These are phyloP conservation scores for Astrothelium subdiscretum DNA, from an alignment of 495 filamentous ascomycete genomes.

Conservation along the genomic window DNA sequence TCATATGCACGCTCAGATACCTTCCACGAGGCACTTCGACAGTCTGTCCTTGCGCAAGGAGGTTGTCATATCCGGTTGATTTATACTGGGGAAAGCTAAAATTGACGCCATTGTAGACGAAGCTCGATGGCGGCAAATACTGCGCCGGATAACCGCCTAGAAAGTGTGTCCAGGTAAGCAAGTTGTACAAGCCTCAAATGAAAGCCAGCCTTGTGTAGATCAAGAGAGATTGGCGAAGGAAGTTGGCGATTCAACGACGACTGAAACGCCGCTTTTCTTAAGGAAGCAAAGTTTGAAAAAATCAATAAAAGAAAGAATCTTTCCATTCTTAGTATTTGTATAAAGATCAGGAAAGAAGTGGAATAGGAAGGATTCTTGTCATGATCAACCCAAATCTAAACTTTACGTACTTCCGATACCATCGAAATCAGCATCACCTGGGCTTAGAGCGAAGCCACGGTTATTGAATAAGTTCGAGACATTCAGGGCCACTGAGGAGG, in stretches of 20 bases:
- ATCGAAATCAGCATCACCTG: slow-evolving; percentile 16
- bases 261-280: neutral
- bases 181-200: neutral
- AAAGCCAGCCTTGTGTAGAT: neutral
- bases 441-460: slow-evolving; percentile 13
- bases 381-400: neutral
- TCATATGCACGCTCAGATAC: slow-evolving; percentile 39
- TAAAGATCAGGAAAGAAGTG: too few species aligned
- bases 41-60: slow-evolving; percentile 33
- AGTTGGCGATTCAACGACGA: neutral
- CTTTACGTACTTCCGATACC: neutral
- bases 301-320: too few species aligned
- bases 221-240: neutral
- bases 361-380: neutral
- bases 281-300: too few species aligned
- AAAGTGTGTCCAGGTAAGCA: neutral
- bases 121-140: slow-evolving; percentile 30
- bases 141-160: slow-evolving; percentile 36
- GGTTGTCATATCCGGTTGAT: slow-evolving; percentile 32
- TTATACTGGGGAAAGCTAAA: slow-evolving; percentile 40
- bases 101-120: slow-evolving; percentile 32
- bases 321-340: neutral
- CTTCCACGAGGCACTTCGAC: slow-evolving; percentile 25
- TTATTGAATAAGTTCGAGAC: slow-evolving; percentile 13
- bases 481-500: slow-evolving; percentile 7